phyloP scores from a whole-genome alignment of 768 basidiomycete genomes.

The Tricholoma hemisulphureum region DNA sequence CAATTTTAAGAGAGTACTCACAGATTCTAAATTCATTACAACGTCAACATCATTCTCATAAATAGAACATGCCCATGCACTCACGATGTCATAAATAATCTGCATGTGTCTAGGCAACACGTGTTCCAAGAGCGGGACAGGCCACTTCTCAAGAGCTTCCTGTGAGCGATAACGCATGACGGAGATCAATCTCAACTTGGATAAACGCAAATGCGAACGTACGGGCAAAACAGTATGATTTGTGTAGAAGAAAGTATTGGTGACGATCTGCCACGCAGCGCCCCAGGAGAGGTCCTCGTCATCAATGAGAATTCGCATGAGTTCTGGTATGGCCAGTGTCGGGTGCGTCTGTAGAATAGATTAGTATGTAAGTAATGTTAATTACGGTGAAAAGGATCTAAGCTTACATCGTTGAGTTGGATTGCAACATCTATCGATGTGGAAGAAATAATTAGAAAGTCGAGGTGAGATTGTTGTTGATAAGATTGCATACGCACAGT shows the following conservation, averaged over 20 bases:
- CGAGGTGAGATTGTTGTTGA: not conserved
- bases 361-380: not conserved
- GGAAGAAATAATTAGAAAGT: constrained; percentile 7
- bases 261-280: constrained; percentile 84
- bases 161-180: constrained; percentile 21
- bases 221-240: constrained; percentile 93
- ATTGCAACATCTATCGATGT: constrained; percentile 69
- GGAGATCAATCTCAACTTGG: not conserved
- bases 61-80: constrained; percentile 20
- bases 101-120: constrained; percentile 89
- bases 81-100: constrained; percentile 87
- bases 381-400: not conserved
- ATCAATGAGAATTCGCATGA: constrained; percentile 89
- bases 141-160: constrained; percentile 92
- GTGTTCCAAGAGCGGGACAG: constrained; percentile 81
- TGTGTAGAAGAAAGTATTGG: constrained; percentile 92
- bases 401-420: constrained; percentile 85
- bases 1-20: constrained; percentile 25
- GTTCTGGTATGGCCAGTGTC: constrained; percentile 90
- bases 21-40: constrained; percentile 43
- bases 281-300: constrained; percentile 89
- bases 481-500: constrained; percentile 51
- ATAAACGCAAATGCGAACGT: constrained; percentile 23
- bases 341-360: constrained; percentile 77
- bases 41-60: not conserved